Evolutionary conservation across 2,329 filamentous ascomycete species (phyloP), one percentile per base, ranked within the genome.

Genomic region (Dactylellina parvicollis): DNA sequence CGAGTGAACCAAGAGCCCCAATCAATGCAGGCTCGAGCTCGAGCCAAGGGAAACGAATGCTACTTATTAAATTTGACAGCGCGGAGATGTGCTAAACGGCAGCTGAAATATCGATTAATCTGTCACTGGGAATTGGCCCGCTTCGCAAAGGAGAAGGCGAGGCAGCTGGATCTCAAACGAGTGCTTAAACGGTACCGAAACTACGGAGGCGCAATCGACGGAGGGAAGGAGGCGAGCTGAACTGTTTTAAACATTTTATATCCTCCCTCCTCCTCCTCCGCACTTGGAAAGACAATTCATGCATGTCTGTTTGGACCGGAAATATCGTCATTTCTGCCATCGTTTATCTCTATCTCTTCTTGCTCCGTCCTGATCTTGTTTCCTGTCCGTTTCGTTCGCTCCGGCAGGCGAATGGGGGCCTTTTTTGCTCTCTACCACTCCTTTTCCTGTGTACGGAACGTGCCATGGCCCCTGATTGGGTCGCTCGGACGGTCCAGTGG

Each of bases 171-270:
- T 70, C 56, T 62, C 57, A 71, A 71, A 71, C 66, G 66, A 71
- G 50, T 71, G 66, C 66, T 71, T 71, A 62, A 62, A 62, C 66
- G 66, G 44, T 62, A 57, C 66, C 66, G 66, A 71, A 71, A 71
- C 66, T 30, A 64, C 30, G 46, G 66, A 71, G 66, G 50, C 57
- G 57, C 66, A 71, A 36, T 56, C 42, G 57, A 71, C 57, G 12
- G 57, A 71, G 24, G 49, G 66, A 44, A 57, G 55, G 64, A 57
- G 66, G 57, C 38, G 56, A 60, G 47, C 56, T 55, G 20, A 36
- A 46, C 30, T 32, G 34, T 52, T 60, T 70, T 61, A 56, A 67
- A 59, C 62, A 67, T 52, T 46, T 57, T 28, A 22, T 46, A 26
- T 9, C 34, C n/a, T 10, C 14, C 10, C 20, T 22, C 10, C 14